phyloP scores from a whole-genome alignment of 805 yeast species.

The Zygoascus ofunaensis region DNA sequence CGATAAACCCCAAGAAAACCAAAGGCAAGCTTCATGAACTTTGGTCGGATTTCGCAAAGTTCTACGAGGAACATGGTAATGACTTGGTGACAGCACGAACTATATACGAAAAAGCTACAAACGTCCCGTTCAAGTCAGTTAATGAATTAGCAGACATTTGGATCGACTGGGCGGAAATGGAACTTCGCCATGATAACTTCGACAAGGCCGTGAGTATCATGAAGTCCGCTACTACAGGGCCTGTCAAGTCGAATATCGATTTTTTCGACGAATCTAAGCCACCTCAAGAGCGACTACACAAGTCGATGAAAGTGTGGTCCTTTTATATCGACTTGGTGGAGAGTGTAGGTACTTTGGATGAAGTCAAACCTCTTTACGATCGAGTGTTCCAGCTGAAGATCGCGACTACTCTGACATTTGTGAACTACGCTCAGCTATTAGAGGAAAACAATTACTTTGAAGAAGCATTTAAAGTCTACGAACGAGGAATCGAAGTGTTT shows the following conservation, averaged over 20 bases:
- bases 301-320: slow-evolving; percentile 60
- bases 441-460: slow-evolving; percentile 40
- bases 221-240: slow-evolving; percentile 35
- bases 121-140: slow-evolving; percentile 55
- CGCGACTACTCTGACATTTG: slow-evolving; percentile 57
- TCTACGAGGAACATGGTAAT: slow-evolving; percentile 46
- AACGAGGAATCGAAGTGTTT: slow-evolving; percentile 56
- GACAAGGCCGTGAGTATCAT: slow-evolving; percentile 37
- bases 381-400: slow-evolving; percentile 47
- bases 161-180: slow-evolving; percentile 68
- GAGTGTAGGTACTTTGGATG: slow-evolving; percentile 28
- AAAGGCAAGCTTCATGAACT: slow-evolving; percentile 39
- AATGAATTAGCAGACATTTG: slow-evolving; percentile 63
- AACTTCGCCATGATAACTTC: slow-evolving; percentile 41
- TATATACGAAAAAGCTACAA: slow-evolving; percentile 53
- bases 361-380: slow-evolving; percentile 41
- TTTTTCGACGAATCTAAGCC: slow-evolving; percentile 37
- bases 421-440: slow-evolving; percentile 57
- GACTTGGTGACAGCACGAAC: slow-evolving; percentile 54
- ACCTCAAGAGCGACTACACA: slow-evolving; percentile 52
- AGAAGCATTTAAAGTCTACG: slow-evolving; percentile 52
- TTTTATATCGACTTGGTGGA: slow-evolving; percentile 60
- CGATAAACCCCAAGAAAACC: slow-evolving; percentile 53
- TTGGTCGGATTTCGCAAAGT: slow-evolving; percentile 62
- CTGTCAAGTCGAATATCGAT: slow-evolving; percentile 27